Base-by-base conservation (phyloP, 257 asterid genomes). In the Fraxinus cuspidata region DNA sequence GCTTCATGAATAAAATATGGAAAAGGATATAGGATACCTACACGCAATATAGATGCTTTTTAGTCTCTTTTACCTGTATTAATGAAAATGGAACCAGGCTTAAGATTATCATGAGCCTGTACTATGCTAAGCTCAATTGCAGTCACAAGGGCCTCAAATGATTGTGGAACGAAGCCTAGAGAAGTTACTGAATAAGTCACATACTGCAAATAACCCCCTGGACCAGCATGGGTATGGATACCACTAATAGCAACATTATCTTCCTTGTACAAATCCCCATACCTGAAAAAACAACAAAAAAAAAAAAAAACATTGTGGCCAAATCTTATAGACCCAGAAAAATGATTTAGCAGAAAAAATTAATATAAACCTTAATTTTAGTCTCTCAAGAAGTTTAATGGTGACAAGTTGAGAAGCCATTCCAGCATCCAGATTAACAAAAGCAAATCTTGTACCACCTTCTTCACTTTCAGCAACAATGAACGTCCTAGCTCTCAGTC, bases 391-490 rank as follows among this genome's bases (percentile, higher is more conserved):
- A 75, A 88, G 87, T 70, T 88, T 86, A 42, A 90, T 85, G 15
- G 94, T 90, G 70, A 88, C 91, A 31, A 90, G 92, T 67, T 86
- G 91, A 16, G 92, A 88, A 67, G 94, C 94, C 94, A 90, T 90
- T 0, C 94, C 90, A 6, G 91, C 94, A 56, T 90, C 94, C 7
- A 90, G 90, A 29, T 90, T 90, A 5, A 90, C 91, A 32, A 86
- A 90, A 1, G 83, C 89, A 27, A 90, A 51, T 75, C 92, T 82
- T 5, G 81, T 1, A 7, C 86, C 90, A 7, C 84, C 89, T 3
- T 69, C 31, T 7, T 15, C n/a, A 74, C 58, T 83, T 32, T 88
- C 88, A 0, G 89, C 94, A 13, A 83, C 87, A 27, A 86, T 51
- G 35, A 90, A 90, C 1, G 91, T 75, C 40, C 92, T 76, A 4